These are phyloP conservation scores for Flaveria linearis DNA, from an alignment of 129 eudicot genomes.

Conservation along the genomic window DNA sequence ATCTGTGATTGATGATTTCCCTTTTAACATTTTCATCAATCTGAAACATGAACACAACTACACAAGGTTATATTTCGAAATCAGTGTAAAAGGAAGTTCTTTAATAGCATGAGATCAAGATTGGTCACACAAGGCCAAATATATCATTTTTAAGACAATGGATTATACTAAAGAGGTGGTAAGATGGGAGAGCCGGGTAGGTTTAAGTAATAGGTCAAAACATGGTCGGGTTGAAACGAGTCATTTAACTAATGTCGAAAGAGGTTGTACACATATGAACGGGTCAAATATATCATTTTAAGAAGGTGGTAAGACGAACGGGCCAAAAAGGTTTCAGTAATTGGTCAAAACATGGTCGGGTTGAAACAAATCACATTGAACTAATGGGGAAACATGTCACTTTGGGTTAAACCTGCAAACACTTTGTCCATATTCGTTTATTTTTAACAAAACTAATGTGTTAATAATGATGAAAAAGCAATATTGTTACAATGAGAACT, in stretches of 20 bases:
- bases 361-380: neutral
- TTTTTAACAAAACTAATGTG: no score
- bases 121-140: neutral
- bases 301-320: neutral
- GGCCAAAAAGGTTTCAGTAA: neutral
- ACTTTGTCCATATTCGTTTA: neutral
- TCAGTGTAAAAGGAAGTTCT: neutral
- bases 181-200: neutral
- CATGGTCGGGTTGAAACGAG: neutral
- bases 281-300: neutral
- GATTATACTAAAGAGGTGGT: neutral
- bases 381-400: neutral
- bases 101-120: constrained; percentile 1
- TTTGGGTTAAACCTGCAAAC: neutral
- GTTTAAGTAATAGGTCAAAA: neutral
- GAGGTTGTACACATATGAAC: neutral
- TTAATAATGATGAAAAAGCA: no score
- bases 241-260: neutral
- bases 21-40: no score
- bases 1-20: no score
- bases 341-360: neutral
- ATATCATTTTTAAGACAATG: neutral
- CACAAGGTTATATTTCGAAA: neutral
- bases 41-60: constrained; percentile 13
- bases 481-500: neutral